Base-by-base conservation (phyloP, 495 filamentous ascomycete genomes). In the Aeminium ludgeri region DNA sequence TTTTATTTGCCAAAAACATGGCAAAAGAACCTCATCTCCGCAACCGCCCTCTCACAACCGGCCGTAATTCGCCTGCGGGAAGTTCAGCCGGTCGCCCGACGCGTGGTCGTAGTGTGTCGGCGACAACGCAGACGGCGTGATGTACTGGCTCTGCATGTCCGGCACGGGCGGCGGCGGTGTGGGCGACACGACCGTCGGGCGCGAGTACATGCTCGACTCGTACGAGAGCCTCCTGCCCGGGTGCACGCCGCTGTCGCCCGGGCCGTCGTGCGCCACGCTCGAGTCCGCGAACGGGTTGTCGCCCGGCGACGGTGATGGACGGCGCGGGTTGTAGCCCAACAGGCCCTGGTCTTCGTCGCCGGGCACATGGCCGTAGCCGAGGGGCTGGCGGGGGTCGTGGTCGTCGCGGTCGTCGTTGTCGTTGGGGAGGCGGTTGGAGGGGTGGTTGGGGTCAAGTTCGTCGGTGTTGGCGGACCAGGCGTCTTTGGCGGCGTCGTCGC, bases 381-480 rank as follows among this genome's bases (percentile, higher is more conserved):
- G n/a, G n/a, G n/a, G 10, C 6, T 16, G 32, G 8, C 32, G 32
- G 6, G 32, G 7, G 32, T 34, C 32, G 15, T 34, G 6, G 32
- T 34, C 7, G 6, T 15, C 32, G 6, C 6, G 8, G n/a, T n/a
- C n/a, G n/a, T n/a, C n/a, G n/a, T n/a, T n/a, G n/a, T n/a, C n/a
- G n/a, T n/a, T n/a, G n/a, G n/a, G n/a, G n/a, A n/a, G n/a, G n/a
- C n/a, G n/a, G 19, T 46, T 20, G 20, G 15, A 25, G 2, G 7
- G 23, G 34, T 30, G 31, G 6, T 17, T 15, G 35, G 46, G 44
- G n/a, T 54, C 50, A 15, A 45, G 37, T 6, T 58, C 51, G 43
- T 43, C 55, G 23, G 50, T 56, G 34, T 57, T 48, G 34, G 58
- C 46, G 27, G 48, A 53, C 58, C 58, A 61, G 32, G 51, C 38